Base-by-base conservation (phyloP, 345 rosid genomes). In the Citrus glauca region DNA sequence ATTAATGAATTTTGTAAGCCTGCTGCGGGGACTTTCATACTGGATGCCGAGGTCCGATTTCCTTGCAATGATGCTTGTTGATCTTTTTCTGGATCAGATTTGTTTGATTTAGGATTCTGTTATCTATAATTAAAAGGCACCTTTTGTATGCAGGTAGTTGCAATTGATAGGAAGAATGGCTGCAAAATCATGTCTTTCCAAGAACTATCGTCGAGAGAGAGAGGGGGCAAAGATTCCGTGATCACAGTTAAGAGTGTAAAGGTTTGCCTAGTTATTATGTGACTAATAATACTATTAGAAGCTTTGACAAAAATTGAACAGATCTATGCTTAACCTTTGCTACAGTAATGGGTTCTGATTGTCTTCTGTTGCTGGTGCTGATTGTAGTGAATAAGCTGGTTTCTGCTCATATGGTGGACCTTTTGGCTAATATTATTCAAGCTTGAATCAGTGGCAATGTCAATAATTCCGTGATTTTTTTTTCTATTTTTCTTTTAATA, bases 171-270 rank as follows among this genome's bases (percentile, higher is more conserved):
- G 86, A 89, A 85, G 80, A 91, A 92, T 83, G 89, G 86, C 57
- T 80, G 81, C 82, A 91, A 90, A 88, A 84, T 94, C 73, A 89
- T 91, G 98, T 91, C 98, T 78, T 94, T 94, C 81, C 98, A 94
- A 86, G 98, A 94, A 80, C 85, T 94, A 73, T 93, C 98, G 50
- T 89, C 94, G 53, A 92, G 98, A 84, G 92, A 90, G 84, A 89
- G 95, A 84, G 98, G 98, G 79, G 76, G 97, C 72, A 93, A 87
- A 89, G 90, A 87, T 80, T 88, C 88, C 67, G 80, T 82, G 69
- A 67, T 95, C 68, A 57, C 93, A 37, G 56, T 87, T 72, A 86
- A 88, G 75, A 83, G 80, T 50, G 87, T 95, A 66, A 93, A 93
- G 98, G 98, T 94, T 71, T 78, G 77, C 20, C 75, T 30, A 56